phyloP scores from a whole-genome alignment of 2,329 filamentous ascomycete genomes.

The Cryphonectria parasitica region DNA sequence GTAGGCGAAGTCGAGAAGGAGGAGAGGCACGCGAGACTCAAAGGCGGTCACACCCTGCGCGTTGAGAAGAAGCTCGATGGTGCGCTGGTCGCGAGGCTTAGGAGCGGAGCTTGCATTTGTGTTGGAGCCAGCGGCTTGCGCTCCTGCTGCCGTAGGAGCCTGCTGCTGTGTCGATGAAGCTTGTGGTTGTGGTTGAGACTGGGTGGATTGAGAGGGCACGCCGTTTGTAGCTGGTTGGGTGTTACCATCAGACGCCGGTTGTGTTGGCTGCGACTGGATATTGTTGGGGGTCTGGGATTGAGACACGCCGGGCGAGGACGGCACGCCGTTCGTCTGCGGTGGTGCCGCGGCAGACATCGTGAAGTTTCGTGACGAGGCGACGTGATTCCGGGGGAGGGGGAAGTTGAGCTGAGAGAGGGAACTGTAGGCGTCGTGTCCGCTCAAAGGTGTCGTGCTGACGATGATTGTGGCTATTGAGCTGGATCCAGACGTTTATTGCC shows the following conservation, averaged over 20 bases:
- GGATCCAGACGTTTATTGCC: background rate
- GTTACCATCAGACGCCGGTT: constrained; percentile 29
- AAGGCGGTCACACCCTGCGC: constrained; percentile 79
- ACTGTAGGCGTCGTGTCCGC: background rate
- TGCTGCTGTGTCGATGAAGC: constrained; percentile 31
- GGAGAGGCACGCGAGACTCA: constrained; percentile 79
- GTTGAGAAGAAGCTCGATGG: constrained; percentile 78
- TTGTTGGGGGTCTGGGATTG: constrained; percentile 31
- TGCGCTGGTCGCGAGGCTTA: constrained; percentile 76
- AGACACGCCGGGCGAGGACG: constrained; percentile 43
- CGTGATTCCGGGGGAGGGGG: constrained; percentile 17
- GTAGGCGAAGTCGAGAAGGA: constrained; percentile 86
- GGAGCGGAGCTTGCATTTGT: constrained; percentile 48
- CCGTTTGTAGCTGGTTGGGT: constrained; percentile 37
- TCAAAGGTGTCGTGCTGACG: background rate
- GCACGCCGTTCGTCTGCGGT: constrained; percentile 59
- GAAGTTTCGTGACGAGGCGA: constrained; percentile 6
- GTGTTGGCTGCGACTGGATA: constrained; percentile 31
- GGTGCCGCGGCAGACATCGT: constrained; percentile 39
- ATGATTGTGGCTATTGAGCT: background rate
- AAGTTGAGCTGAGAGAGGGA: background rate
- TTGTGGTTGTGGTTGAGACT: constrained; percentile 34
- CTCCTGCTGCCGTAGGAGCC: constrained; percentile 29
- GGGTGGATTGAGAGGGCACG: constrained; percentile 33
- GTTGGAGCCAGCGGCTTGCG: constrained; percentile 33